Base-by-base conservation (phyloP, 2,329 filamentous ascomycete species). In the Pseudocercospora ulei region DNA sequence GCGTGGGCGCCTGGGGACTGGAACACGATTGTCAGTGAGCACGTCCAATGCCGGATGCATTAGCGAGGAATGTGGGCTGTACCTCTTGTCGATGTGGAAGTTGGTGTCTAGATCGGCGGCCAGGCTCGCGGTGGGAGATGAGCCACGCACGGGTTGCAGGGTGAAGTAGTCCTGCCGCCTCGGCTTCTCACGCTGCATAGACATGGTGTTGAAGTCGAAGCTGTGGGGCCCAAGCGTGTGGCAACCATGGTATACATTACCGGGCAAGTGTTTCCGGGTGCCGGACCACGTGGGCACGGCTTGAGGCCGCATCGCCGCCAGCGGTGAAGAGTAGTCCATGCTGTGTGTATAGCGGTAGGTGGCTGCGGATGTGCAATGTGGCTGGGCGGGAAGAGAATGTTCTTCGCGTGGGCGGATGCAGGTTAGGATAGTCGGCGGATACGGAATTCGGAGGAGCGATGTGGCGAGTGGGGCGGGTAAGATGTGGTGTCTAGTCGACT, bases 31-130 rank as follows among this genome's bases (percentile, higher is more conserved):
- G 60, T 72, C 52, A 72, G 62, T 49, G 33, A 26, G 48, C 44
- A 14, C 11, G 45, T 41, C 17, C 30, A 33, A 33, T 22, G 30
- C 47, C 44, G 43, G 41, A 41, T 46, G 38, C 33, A 27, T 43
- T 47, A 46, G 48, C 51, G 53, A 53, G 51, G 52, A 58, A 55
- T 55, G 52, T 53, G 67, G 73, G 49, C 27, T 14, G 52, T 70
- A 95, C 88, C 87, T 95, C 58, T 81, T 85, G 64, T 95, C 87
- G 61, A 96, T 82, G 60, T 88, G 82, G 61, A 96, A 93, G 68
- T 96, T 98, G 60, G 94, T 86, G 42, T 87, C 95, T 54, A 96
- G 72, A 65, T 98, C 90, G 46, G 86, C 87, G 26, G 87, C 88
- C 52, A 98, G 69, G 57, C 84, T 93, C 36, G 85, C 78, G 22